Evolutionary conservation across 805 yeast genomes (phyloP).

Genomic region (Ogataea siamensis): DNA sequence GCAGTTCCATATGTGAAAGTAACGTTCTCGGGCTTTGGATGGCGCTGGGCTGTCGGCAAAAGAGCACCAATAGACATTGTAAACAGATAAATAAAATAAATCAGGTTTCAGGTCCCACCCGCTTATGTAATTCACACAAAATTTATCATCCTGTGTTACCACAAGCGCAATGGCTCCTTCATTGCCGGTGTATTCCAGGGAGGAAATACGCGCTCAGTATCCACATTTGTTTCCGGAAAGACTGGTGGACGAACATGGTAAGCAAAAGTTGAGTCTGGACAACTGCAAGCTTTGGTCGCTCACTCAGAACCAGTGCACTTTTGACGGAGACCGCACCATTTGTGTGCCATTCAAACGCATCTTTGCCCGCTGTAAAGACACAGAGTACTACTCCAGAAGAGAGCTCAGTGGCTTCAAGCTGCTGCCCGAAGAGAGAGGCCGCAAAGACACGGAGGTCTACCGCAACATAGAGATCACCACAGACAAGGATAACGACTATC

Average conservation of each 20-base stretch:
- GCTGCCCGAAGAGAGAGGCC: constrained; percentile 24
- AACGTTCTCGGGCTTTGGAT: constrained; percentile 45
- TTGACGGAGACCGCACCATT: constrained; percentile 39
- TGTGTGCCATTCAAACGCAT: constrained; percentile 50
- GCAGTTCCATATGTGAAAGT: constrained; percentile 88
- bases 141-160: neutral
- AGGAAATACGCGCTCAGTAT: constrained; percentile 33
- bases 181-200: constrained; percentile 42
- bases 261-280: constrained; percentile 10
- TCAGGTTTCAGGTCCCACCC: too few species aligned
- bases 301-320: constrained; percentile 48
- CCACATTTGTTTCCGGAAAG: constrained; percentile 28
- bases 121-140: too few species aligned
- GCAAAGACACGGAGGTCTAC: constrained; percentile 15
- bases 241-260: constrained; percentile 8
- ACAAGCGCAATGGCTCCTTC: constrained; percentile 45
- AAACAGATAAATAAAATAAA: constrained; percentile 7
- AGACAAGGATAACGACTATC: constrained; percentile 34
- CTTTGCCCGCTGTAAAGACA: constrained; percentile 42
- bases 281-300: constrained; percentile 37
- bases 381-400: constrained; percentile 18
- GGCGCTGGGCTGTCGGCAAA: constrained; percentile 18
- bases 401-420: constrained; percentile 32
- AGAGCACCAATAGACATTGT: constrained; percentile 1
- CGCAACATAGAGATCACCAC: constrained; percentile 41